A percentile compares a stretch with the other conserved stretches of the same genome.
Conservation (phyloP, 257 asterid species). For the Solanum corneliomulleri region DNA sequence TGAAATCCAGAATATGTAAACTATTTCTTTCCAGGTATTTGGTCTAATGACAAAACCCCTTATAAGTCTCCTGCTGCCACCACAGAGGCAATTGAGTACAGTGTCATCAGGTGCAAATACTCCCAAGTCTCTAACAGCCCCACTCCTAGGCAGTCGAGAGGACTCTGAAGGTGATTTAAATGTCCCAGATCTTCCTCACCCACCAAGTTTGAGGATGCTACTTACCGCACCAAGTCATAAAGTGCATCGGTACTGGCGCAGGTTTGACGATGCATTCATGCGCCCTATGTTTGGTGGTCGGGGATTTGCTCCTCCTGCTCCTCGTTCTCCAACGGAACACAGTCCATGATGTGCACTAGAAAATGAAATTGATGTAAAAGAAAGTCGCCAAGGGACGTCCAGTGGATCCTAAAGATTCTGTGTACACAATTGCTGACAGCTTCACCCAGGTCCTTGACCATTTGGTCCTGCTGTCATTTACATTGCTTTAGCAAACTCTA, state of each 20-base stretch:
- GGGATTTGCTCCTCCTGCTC: conserved; percentile 24
- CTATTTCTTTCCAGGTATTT: conserved; percentile 7
- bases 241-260: conserved; percentile 30
- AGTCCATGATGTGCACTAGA: neutral
- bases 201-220: conserved; percentile 20
- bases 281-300: conserved; percentile 40
- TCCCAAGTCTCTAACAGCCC: conserved; percentile 11
- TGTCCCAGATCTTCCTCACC: conserved; percentile 5
- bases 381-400: neutral
- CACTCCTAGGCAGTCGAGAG: conserved; percentile 11
- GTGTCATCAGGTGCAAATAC: conserved; percentile 13
- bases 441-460: neutral
- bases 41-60: conserved; percentile 34
- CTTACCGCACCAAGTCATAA: conserved; percentile 22
- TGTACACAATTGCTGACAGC: neutral
- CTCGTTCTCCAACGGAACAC: conserved; percentile 23
- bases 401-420: neutral
- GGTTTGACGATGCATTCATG: conserved; percentile 30
- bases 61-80: conserved; percentile 21
- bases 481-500: neutral
- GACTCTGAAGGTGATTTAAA: conserved; percentile 14
- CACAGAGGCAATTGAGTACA: conserved; percentile 3
- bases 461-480: neutral
- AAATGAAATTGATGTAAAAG: neutral
- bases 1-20: neutral